These are phyloP conservation scores for Aureobasidium melanogenum DNA, from an alignment of 2,329 filamentous ascomycete genomes.

Conservation along the genomic window DNA sequence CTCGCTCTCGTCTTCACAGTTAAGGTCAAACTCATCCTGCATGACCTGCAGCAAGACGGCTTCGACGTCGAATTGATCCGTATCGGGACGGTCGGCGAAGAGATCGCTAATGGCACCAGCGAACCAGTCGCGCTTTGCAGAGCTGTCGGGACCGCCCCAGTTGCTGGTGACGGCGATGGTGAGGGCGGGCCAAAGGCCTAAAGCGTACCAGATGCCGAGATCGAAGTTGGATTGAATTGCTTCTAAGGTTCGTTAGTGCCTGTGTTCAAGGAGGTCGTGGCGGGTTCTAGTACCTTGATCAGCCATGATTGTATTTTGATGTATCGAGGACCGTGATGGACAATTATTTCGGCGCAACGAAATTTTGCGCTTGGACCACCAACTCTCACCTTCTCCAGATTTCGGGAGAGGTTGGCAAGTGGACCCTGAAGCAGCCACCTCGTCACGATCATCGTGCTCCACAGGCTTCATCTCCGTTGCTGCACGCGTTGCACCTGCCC, in stretches of 20 bases:
- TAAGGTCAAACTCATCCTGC: constrained; percentile 90
- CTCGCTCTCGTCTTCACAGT: constrained; percentile 81
- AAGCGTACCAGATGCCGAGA: constrained; percentile 71
- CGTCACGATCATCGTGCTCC: background rate
- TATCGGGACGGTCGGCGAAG: constrained; percentile 51
- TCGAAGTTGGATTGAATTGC: constrained; percentile 47
- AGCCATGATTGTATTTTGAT: constrained; percentile 6
- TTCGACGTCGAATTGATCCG: constrained; percentile 74
- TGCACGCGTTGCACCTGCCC: background rate
- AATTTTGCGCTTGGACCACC: background rate
- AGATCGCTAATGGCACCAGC: constrained; percentile 79
- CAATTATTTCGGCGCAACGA: background rate
- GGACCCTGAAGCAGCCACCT: background rate
- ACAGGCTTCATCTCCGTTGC: background rate
- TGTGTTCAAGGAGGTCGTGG: background rate
- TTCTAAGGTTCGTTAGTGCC: background rate
- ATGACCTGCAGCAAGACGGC: constrained; percentile 80
- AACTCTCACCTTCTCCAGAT: background rate
- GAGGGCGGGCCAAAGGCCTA: constrained; percentile 72
- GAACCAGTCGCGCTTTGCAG: constrained; percentile 94
- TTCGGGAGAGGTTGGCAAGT: background rate
- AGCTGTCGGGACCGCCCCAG: constrained; percentile 77
- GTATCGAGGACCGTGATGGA: background rate
- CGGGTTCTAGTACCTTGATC: background rate
- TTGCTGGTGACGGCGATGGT: constrained; percentile 76